These are phyloP conservation scores for Tagetes patula DNA, from an alignment of 129 eudicot species.

Conservation along the genomic window DNA sequence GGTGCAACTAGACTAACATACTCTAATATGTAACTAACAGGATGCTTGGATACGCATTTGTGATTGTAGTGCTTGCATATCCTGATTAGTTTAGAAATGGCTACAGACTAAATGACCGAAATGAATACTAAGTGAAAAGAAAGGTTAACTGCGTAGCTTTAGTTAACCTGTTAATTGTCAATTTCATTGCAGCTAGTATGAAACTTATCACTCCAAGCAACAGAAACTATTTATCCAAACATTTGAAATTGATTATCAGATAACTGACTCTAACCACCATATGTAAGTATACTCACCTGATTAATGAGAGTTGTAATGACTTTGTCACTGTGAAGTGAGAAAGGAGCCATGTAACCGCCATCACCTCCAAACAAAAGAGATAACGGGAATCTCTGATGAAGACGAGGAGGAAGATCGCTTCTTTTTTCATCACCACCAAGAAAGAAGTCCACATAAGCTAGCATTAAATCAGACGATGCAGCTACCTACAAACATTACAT, in stretches of 20 bases:
- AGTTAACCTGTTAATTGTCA: neutral
- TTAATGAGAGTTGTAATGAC: slow-evolving; percentile 82
- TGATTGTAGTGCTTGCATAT: neutral
- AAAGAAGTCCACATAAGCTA: slow-evolving; percentile 87
- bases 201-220: neutral
- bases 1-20: neutral
- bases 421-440: slow-evolving; percentile 99
- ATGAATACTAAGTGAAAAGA: neutral
- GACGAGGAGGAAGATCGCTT: slow-evolving; percentile 84
- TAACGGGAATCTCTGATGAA: slow-evolving; percentile 82
- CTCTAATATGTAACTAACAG: neutral
- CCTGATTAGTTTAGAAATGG: neutral
- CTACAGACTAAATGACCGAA: neutral
- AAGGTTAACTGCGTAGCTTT: neutral
- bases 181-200: neutral
- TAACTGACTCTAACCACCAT: neutral
- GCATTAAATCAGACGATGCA: slow-evolving; percentile 94
- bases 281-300: slow-evolving; percentile 53
- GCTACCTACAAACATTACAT: slow-evolving; percentile 60
- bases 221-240: neutral
- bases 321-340: slow-evolving; percentile 83
- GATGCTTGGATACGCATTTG: neutral
- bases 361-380: slow-evolving; percentile 91
- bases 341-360: slow-evolving; percentile 97
- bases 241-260: neutral